phyloP scores from a whole-genome alignment of 2,329 filamentous ascomycete species.

The Cryphonectria parasitica region DNA sequence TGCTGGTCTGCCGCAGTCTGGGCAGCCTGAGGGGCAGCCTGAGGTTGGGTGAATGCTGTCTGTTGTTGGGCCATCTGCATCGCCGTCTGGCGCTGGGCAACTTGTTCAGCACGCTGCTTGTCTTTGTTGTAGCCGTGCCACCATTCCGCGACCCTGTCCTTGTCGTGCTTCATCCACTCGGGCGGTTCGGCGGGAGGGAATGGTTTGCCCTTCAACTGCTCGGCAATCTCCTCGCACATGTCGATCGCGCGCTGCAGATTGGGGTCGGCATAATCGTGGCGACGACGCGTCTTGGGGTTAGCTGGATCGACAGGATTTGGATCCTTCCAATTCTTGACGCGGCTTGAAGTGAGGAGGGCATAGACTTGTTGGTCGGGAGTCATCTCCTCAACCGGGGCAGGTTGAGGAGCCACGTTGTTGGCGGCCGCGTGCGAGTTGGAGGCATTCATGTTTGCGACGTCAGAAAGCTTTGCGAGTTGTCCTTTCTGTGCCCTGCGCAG shows the following conservation, averaged over 20 bases:
- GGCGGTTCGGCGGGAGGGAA: slow-evolving; percentile 57
- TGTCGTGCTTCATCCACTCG: slow-evolving; percentile 52
- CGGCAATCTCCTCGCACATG: slow-evolving; percentile 47
- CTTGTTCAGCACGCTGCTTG: slow-evolving; percentile 32
- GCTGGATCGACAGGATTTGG: slow-evolving; percentile 44
- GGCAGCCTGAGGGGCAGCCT: slow-evolving; percentile 24
- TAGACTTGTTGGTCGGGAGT: slow-evolving; percentile 48
- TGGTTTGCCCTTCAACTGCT: slow-evolving; percentile 48
- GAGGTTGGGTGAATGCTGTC: slow-evolving; percentile 12
- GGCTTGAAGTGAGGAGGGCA: slow-evolving; percentile 49
- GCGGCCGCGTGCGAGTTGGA: slow-evolving; percentile 34
- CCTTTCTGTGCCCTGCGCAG: slow-evolving; percentile 40
- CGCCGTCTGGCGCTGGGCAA: slow-evolving; percentile 28
- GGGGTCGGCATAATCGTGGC: slow-evolving; percentile 48
- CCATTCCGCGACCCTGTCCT: slow-evolving; percentile 56
- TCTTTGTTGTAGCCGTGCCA: slow-evolving; percentile 50
- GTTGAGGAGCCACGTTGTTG: slow-evolving; percentile 27
- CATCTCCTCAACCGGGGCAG: slow-evolving; percentile 33
- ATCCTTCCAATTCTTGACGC: slow-evolving; percentile 48
- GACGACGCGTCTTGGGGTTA: slow-evolving; percentile 37
- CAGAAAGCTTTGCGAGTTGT: slow-evolving; percentile 13
- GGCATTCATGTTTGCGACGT: slow-evolving; percentile 15
- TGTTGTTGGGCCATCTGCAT: slow-evolving; percentile 17
- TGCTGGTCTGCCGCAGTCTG: slow-evolving; percentile 35
- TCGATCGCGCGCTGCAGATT: slow-evolving; percentile 48